Evolutionary conservation across 768 basidiomycete species (phyloP).

Genomic region (Boletus insuetus): DNA sequence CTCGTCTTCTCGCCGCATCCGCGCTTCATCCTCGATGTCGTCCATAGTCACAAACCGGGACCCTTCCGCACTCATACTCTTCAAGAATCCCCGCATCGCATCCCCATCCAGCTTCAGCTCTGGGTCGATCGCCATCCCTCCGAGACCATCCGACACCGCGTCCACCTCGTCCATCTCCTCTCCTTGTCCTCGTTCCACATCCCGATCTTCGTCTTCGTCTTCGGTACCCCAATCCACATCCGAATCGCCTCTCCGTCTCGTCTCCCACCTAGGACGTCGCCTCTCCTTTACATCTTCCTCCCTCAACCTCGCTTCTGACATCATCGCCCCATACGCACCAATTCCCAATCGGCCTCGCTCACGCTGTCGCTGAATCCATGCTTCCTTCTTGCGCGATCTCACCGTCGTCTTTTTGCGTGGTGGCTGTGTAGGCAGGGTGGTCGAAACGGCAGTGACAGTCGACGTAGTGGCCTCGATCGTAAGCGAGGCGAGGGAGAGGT

Average conservation of each 20-base stretch:
- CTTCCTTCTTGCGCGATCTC: constrained; percentile 24
- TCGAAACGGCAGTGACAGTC: neutral
- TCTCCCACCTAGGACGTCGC: constrained; percentile 41
- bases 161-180: constrained; percentile 26
- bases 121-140: constrained; percentile 65
- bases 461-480: constrained; percentile 14
- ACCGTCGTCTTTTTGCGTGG: constrained; percentile 23
- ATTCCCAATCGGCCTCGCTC: constrained; percentile 32
- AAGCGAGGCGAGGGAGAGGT: constrained; percentile 29
- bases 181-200: constrained; percentile 8
- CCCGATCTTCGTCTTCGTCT: constrained; percentile 34
- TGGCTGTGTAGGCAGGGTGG: constrained; percentile 12
- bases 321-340: constrained; percentile 50
- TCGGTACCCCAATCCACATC: constrained; percentile 67
- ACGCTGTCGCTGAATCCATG: constrained; percentile 3
- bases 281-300: constrained; percentile 30
- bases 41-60: constrained; percentile 57
- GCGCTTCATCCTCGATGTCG: constrained; percentile 57
- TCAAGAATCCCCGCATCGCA: constrained; percentile 54
- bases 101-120: constrained; percentile 47
- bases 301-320: constrained; percentile 51
- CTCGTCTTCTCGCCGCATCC: constrained; percentile 50
- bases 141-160: constrained; percentile 29
- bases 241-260: constrained; percentile 59
- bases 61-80: constrained; percentile 48